Conservation (phyloP, 495 filamentous ascomycete species). For the Antarctomyces pellizariae region DNA sequence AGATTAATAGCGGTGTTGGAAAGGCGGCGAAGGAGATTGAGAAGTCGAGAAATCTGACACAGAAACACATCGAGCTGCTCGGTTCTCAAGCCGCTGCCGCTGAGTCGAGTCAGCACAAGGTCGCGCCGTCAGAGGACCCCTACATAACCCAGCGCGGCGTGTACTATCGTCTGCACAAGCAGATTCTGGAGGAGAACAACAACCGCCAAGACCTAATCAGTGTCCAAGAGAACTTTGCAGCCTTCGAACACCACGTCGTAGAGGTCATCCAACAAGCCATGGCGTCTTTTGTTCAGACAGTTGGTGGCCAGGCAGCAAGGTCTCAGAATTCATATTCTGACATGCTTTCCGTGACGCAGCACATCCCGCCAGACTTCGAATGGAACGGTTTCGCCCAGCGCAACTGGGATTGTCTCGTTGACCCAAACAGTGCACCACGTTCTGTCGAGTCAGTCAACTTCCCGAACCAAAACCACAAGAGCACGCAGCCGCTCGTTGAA, state of each 20-base stretch:
- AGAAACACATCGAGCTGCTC: conserved; percentile 89
- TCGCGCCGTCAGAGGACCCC: conserved; percentile 52
- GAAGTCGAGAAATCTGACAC: conserved; percentile 63
- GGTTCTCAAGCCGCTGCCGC: conserved; percentile 59
- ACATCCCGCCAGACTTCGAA: conserved; percentile 76
- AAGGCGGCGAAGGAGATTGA: conserved; percentile 78
- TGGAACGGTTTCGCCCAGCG: conserved; percentile 63
- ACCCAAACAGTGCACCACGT: conserved; percentile 51
- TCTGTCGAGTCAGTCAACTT: conserved; percentile 49
- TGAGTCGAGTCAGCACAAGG: conserved; percentile 42
- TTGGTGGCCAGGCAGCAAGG: conserved; percentile 59
- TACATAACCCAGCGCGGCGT: conserved; percentile 71
- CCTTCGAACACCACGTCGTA: conserved; percentile 73
- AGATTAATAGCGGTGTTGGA: conserved; percentile 58
- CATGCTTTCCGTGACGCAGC: conserved; percentile 52
- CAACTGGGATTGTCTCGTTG: conserved; percentile 47
- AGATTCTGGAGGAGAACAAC: conserved; percentile 87
- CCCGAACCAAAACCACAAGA: conserved; percentile 64
- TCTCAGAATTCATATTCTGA: conserved; percentile 59
- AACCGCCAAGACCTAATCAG: conserved; percentile 71
- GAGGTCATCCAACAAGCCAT: conserved; percentile 62
- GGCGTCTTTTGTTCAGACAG: conserved; percentile 52
- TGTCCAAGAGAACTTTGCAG: conserved; percentile 69
- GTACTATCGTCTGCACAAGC: conserved; percentile 62
- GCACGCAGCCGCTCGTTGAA: conserved; percentile 66